Percentiles rank a stretch among this genome's conserved stretches.
Conservation (phyloP, 805 yeast species). For the Tetrapisispora iriomotensis region DNA sequence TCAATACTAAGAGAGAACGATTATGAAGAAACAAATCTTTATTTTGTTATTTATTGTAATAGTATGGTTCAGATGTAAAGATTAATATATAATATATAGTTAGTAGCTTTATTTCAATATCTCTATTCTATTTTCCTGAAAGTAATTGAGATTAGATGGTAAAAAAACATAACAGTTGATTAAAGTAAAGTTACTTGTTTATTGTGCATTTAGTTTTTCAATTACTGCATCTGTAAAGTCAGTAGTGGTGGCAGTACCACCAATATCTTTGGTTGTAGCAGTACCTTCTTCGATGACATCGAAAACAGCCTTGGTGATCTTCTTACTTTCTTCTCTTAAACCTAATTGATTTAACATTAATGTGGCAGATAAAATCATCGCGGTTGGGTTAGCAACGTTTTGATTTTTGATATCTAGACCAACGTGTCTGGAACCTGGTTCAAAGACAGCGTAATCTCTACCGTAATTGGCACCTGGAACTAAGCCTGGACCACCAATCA, state of each 20-base stretch:
- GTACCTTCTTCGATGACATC: constrained; percentile 84
- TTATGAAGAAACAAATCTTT: too few species aligned
- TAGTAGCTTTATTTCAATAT: too few species aligned
- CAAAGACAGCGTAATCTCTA: constrained; percentile 94
- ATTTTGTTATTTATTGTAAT: too few species aligned
- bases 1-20: too few species aligned
- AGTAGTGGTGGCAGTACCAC: constrained; percentile 81
- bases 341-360: constrained; percentile 95
- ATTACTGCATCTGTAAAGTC: constrained; percentile 92
- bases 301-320: constrained; percentile 81
- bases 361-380: constrained; percentile 84
- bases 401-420: constrained; percentile 93
- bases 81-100: too few species aligned
- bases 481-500: constrained; percentile 95
- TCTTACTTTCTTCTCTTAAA: constrained; percentile 72
- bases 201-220: constrained; percentile 40
- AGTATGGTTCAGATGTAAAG: too few species aligned
- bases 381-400: constrained; percentile 96
- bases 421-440: constrained; percentile 99
- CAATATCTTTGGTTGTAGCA: constrained; percentile 78
- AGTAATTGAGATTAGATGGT: neutral
- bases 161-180: too few species aligned
- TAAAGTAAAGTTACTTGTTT: neutral
- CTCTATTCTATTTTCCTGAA: too few species aligned
- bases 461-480: constrained; percentile 99